Base-by-base conservation (phyloP, 2,329 filamentous ascomycete genomes). In the Paramyrothecium sp. region DNA sequence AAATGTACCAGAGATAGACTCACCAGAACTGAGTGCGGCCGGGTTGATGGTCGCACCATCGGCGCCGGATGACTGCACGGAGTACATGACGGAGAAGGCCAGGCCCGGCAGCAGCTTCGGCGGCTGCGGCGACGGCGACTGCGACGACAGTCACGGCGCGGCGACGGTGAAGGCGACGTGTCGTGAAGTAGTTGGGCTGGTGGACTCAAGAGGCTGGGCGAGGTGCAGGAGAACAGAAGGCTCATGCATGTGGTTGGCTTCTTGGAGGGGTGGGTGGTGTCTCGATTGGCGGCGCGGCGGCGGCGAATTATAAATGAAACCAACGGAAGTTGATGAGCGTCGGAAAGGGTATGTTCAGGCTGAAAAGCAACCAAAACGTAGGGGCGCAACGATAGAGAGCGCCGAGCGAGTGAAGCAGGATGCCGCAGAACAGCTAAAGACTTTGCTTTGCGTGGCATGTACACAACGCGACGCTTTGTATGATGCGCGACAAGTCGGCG, bases 31-130 rank as follows among this genome's bases (percentile, higher is more conserved):
- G 79, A 96, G 83, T 63, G 89, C 90, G 70, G 91, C 91, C 73
- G 92, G 92, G 82, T 96, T 91, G 82, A 96, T 95, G 72, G 92
- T 96, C 73, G 89, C 90, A 81, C 89, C 89, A 74, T 91, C 89
- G 84, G 90, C 89, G 77, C 86, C 86, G 81, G 88, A 89, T 75
- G 87, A 83, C 75, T 66, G 72, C 59, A 66, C 69, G 61, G 71
- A 69, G 69, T 75, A 74, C 73, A 75, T 75, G 69, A 61, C 68
- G 65, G 57, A 58, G 58, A 58, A 57, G 55, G 58, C 54, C 49
- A 56, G 53, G 53, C 49, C 50, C 60, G 59, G 63, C 56, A 62
- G 47, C 49, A 54, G 56, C 53, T n/a, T n/a, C n/a, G n/a, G 41
- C 52, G 48, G 60, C 57, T 54, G 56, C 56, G 51, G 55, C 52